A percentile compares a stretch with the other conserved stretches of the same genome.
These are phyloP conservation scores for Neonectria magnoliae DNA, from an alignment of 2,329 filamentous ascomycete genomes.

Conservation along the genomic window DNA sequence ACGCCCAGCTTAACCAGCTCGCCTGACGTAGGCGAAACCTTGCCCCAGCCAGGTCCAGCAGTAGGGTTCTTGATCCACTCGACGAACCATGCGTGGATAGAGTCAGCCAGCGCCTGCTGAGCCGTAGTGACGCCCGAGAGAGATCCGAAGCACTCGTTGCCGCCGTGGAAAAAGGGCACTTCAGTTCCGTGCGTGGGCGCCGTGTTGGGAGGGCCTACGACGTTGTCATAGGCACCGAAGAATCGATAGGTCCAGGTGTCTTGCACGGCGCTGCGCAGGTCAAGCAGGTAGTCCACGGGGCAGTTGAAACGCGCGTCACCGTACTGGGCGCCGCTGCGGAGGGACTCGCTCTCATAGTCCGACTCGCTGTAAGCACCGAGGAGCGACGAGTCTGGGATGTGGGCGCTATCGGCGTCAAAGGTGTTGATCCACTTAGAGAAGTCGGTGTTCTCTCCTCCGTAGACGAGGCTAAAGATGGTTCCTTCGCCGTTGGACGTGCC, in stretches of 20 bases:
- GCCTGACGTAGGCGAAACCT: slow-evolving; percentile 31
- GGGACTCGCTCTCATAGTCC: slow-evolving; percentile 50
- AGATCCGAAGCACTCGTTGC: slow-evolving; percentile 53
- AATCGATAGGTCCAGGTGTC: slow-evolving; percentile 56
- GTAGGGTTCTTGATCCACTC: slow-evolving; percentile 56
- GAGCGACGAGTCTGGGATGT: slow-evolving; percentile 30
- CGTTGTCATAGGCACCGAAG: slow-evolving; percentile 54
- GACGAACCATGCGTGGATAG: slow-evolving; percentile 54
- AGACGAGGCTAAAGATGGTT: slow-evolving; percentile 50
- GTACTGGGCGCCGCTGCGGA: slow-evolving; percentile 54
- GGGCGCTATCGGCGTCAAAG: slow-evolving; percentile 36
- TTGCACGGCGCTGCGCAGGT: slow-evolving; percentile 50
- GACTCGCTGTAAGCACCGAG: slow-evolving; percentile 35
- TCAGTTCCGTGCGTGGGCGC: slow-evolving; percentile 44
- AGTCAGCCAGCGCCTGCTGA: slow-evolving; percentile 54
- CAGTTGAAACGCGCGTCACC: slow-evolving; percentile 60
- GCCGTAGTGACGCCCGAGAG: slow-evolving; percentile 47
- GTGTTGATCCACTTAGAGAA: slow-evolving; percentile 41
- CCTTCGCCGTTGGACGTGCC: slow-evolving; percentile 51
- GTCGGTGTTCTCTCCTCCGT: slow-evolving; percentile 44
- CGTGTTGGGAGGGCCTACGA: slow-evolving; percentile 44
- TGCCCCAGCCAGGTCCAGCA: slow-evolving; percentile 54
- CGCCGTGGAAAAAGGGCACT: slow-evolving; percentile 58
- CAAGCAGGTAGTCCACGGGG: slow-evolving; percentile 50
- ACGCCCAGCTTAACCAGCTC: slow-evolving; percentile 36